Evolutionary conservation across 108 stramenopile species (phyloP).

Genomic region (Nitzschia putrida): DNA sequence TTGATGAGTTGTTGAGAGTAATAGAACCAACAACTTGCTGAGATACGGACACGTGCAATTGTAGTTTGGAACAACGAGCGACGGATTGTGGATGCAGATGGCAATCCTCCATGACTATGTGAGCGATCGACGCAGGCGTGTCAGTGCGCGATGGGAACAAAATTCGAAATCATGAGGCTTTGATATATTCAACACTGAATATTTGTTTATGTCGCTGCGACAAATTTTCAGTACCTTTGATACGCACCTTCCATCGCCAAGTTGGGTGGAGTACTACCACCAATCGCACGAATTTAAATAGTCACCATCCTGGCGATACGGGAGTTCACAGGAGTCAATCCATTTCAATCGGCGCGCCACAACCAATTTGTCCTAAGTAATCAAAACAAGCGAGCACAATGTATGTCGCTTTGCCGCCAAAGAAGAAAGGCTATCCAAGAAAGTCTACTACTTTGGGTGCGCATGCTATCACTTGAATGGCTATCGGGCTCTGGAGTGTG

Average conservation of each 20-base stretch:
- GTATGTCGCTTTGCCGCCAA: conserved; percentile 14
- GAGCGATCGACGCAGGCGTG: conserved; percentile 13
- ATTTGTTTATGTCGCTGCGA: conserved; percentile 1
- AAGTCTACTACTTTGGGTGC: background rate
- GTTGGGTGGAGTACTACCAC: background rate
- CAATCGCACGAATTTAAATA: too few species aligned
- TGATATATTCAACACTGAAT: background rate
- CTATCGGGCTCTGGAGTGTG: too few species aligned
- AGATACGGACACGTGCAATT: too few species aligned
- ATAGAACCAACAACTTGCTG: too few species aligned
- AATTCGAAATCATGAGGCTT: conserved; percentile 7
- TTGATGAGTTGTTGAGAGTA: background rate
- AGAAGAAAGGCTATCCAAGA: background rate
- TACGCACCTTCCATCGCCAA: background rate
- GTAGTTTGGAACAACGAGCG: background rate
- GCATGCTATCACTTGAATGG: too few species aligned
- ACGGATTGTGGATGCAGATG: conserved; percentile 6
- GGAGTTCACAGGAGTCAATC: background rate
- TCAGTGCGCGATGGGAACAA: conserved; percentile 16
- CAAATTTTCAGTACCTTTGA: background rate
- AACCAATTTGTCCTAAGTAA: conserved; percentile 1
- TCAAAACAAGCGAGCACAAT: conserved; percentile 15
- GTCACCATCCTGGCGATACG: background rate
- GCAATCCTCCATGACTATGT: background rate
- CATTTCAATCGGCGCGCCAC: conserved; percentile 16